Percentiles rank a stretch among this genome's conserved stretches.
Conservation (phyloP, 805 yeast genomes). For the Pichia heedii region DNA sequence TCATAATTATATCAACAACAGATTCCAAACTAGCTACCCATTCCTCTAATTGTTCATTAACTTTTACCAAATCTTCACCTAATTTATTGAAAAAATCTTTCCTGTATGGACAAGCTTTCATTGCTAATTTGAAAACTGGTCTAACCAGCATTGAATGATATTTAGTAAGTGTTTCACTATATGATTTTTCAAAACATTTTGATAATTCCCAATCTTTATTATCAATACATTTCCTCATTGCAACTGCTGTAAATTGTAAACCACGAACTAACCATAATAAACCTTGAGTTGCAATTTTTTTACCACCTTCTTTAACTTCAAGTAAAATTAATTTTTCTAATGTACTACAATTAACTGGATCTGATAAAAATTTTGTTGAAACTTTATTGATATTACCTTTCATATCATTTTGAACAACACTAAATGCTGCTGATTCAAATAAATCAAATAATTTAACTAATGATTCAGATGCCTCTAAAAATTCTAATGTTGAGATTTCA, state of each 20-base stretch:
- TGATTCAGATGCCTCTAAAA: constrained; percentile 77
- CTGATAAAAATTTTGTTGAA: constrained; percentile 52
- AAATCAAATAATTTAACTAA: constrained; percentile 76
- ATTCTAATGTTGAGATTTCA: constrained; percentile 64
- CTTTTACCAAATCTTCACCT: constrained; percentile 67
- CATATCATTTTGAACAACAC: constrained; percentile 81
- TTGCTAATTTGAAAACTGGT: constrained; percentile 86
- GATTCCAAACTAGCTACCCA: constrained; percentile 76
- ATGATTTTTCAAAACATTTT: constrained; percentile 77
- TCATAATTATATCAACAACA: constrained; percentile 64
- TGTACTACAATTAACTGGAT: constrained; percentile 57
- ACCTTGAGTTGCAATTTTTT: constrained; percentile 81
- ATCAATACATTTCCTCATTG: constrained; percentile 71
- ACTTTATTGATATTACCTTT: constrained; percentile 77
- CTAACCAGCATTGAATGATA: constrained; percentile 75
- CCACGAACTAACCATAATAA: constrained; percentile 82
- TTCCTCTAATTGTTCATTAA: constrained; percentile 48
- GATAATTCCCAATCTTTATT: constrained; percentile 58
- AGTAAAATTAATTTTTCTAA: constrained; percentile 69
- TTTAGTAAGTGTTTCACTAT: constrained; percentile 68
- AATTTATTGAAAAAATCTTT: constrained; percentile 74
- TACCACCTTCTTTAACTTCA: constrained; percentile 55
- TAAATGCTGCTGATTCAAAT: constrained; percentile 76
- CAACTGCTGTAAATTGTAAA: constrained; percentile 81
- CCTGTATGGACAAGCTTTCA: constrained; percentile 93